Percentiles rank a stretch among this genome's conserved stretches.
These are phyloP conservation scores for Curvularia sp. DNA, from an alignment of 2,329 filamentous ascomycete species.

Conservation along the genomic window DNA sequence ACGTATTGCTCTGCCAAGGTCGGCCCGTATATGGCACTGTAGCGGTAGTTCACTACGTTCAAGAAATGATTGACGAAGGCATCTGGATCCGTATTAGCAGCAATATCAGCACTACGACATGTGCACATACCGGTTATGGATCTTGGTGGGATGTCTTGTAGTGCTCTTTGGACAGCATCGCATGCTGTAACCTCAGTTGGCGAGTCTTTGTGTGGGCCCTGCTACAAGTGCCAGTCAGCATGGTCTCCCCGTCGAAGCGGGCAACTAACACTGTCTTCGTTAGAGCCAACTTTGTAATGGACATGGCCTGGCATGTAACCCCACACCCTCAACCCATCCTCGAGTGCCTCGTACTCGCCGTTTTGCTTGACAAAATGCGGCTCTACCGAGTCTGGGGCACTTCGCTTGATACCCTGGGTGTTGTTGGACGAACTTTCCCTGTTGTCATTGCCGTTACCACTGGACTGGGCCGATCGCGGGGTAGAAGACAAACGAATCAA, in stretches of 20 bases:
- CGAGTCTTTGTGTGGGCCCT: constrained; percentile 12
- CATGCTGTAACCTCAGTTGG: constrained; percentile 30
- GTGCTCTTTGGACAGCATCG: constrained; percentile 43
- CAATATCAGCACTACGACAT: no score
- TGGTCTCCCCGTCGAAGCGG: neutral
- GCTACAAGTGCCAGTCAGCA: constrained; percentile 11
- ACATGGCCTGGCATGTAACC: constrained; percentile 50
- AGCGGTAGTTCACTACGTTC: constrained; percentile 55
- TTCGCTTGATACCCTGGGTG: constrained; percentile 33
- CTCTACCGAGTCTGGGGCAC: constrained; percentile 20
- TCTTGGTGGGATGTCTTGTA: constrained; percentile 43
- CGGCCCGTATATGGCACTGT: constrained; percentile 57
- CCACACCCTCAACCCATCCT: constrained; percentile 44
- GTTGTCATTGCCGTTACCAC: constrained; percentile 9
- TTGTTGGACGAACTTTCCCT: constrained; percentile 27
- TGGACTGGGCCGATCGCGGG: neutral
- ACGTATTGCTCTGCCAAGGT: constrained; percentile 56
- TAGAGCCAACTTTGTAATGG: constrained; percentile 38
- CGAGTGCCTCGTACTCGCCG: constrained; percentile 21
- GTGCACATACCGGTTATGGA: constrained; percentile 39
- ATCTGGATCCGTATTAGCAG: constrained; percentile 44
- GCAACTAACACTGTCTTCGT: constrained; percentile 25
- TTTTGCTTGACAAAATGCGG: constrained; percentile 8
- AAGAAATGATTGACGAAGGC: constrained; percentile 58
- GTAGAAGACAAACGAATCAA: constrained; percentile 1